phyloP scores from a whole-genome alignment of 169 alveolate species.

The Plasmodium inui region DNA sequence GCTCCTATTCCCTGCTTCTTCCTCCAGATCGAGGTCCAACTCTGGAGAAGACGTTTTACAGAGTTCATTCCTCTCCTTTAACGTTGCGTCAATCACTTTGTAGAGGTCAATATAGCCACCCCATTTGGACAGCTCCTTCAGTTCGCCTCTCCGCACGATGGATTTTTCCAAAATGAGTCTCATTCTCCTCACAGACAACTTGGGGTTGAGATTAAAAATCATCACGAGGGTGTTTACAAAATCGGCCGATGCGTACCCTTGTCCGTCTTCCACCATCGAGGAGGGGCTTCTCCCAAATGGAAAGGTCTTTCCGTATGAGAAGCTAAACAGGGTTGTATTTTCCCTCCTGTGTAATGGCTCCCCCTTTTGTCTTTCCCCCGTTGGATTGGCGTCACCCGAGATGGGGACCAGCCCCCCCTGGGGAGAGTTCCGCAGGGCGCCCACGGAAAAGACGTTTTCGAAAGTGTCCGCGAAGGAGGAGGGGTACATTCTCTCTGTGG shows the following conservation, averaged over 20 bases:
- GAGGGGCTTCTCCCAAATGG: neutral
- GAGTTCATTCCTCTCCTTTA: conserved; percentile 8
- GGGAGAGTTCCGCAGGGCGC: neutral
- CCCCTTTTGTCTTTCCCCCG: neutral
- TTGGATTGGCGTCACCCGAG: neutral
- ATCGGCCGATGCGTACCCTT: conserved; percentile 5
- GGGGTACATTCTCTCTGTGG: neutral
- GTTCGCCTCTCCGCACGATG: neutral
- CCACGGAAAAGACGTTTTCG: conserved; percentile 41
- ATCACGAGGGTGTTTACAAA: conserved; percentile 16
- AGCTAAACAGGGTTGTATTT: conserved; percentile 16
- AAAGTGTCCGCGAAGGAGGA: neutral
- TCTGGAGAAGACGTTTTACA: neutral
- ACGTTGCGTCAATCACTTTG: neutral
- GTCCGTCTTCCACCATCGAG: neutral
- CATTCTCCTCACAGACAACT: conserved; percentile 1
- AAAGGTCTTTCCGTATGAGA: neutral
- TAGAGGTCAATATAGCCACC: neutral
- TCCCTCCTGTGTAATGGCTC: neutral
- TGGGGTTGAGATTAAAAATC: conserved; percentile 5
- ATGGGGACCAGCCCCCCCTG: neutral
- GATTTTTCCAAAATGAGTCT: conserved; percentile 17
- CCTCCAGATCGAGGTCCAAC: neutral
- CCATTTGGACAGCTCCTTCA: neutral
- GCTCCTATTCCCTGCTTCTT: neutral